Base-by-base conservation (phyloP, 2,329 filamentous ascomycete species). In the Trichoderma atroviride region DNA sequence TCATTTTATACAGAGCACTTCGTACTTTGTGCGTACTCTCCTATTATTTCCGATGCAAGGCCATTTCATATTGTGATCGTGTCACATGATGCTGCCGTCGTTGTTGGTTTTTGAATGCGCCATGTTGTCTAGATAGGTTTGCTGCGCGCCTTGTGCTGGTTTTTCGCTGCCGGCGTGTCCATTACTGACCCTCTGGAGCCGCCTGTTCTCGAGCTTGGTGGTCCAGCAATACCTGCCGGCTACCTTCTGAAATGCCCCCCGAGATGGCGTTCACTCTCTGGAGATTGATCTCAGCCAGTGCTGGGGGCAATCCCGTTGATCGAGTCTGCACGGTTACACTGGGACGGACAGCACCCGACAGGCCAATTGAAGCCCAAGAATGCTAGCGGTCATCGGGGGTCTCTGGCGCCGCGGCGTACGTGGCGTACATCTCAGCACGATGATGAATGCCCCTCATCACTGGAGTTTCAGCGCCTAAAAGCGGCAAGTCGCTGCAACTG, bases 201-300 rank as follows among this genome's bases (percentile, higher is more conserved):
- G 66, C 66, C 69, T 69, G 61, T 55, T 70, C 65, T 57, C 66
- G 55, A 66, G 72, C 69, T 63, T 64, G 73, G 74, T 75, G 73
- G 72, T 77, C 66, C 68, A 73, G 72, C 69, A 68, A 75, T 76
- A 76, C 75, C 72, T 75, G 61, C 72, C 19, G 27, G 61, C 31
- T 27, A 69, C 68, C 61, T 60, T 58, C 60, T 61, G 40, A 52
- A 58, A 37, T 29, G 22, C 59, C 67, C 37, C 40, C 40, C 19
- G 22, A 35, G 31, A 68, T 47, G 56, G 56, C 56, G 56, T 68
- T 57, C 40, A 10, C 16, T 43, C 59, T 31, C 66, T 61, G 58
- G 29, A 50, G 35, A 33, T 33, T 58, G 58, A 40, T 64, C 60
- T 37, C 43, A 27, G 57, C 58, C 29, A 19, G 24, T 13, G 35